Percentiles rank a stretch among this genome's conserved stretches.
These are phyloP conservation scores for Camelina hispida DNA, from an alignment of 345 rosid genomes.

Conservation along the genomic window DNA sequence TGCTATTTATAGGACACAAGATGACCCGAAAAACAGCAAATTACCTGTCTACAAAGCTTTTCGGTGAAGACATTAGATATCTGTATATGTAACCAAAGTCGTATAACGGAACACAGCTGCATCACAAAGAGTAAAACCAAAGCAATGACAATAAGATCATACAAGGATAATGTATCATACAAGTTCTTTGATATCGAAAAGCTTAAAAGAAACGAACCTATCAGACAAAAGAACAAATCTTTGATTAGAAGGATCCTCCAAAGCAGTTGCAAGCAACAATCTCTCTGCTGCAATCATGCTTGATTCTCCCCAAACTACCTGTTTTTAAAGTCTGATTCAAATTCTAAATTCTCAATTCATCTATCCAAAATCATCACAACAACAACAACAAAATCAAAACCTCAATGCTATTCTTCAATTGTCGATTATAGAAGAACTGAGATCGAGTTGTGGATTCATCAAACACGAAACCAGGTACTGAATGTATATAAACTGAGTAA, in stretches of 20 bases:
- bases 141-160: not conserved
- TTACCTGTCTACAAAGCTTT: slow-evolving; percentile 97
- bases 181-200: not conserved
- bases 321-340: slow-evolving; percentile 33
- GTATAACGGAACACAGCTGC: slow-evolving; percentile 93
- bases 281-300: slow-evolving; percentile 93
- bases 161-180: not conserved
- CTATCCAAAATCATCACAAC: slow-evolving; percentile 2
- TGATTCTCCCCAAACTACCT: slow-evolving; percentile 93
- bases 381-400: slow-evolving; percentile 27
- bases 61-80: slow-evolving; percentile 78
- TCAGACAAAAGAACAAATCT: slow-evolving; percentile 94
- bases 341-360: slow-evolving; percentile 3
- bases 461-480: slow-evolving; percentile 78
- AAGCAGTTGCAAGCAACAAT: slow-evolving; percentile 71
- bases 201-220: slow-evolving; percentile 51
- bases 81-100: slow-evolving; percentile 80
- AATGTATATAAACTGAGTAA: slow-evolving; percentile 76
- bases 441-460: slow-evolving; percentile 75
- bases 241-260: slow-evolving; percentile 81
- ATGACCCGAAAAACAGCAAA: slow-evolving; percentile 49
- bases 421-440: slow-evolving; percentile 72
- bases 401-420: slow-evolving; percentile 72
- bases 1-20: not conserved
- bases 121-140: slow-evolving; percentile 32